Evolutionary conservation across 768 basidiomycete species (phyloP).

Genomic region (Psilocybe azurescens): DNA sequence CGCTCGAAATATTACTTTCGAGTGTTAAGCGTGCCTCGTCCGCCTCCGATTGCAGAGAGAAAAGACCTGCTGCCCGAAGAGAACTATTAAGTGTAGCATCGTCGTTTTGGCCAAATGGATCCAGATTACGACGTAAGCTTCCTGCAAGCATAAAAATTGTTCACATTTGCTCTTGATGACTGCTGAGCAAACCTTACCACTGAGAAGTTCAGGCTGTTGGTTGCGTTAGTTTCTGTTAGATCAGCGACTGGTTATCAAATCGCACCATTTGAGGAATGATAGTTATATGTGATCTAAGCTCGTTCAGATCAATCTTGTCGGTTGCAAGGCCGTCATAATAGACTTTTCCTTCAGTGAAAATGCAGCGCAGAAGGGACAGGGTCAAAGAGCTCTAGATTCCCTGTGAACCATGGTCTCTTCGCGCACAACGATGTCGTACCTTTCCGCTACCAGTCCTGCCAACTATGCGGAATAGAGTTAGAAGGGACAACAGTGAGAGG

Average conservation of each 20-base stretch:
- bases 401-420: background rate
- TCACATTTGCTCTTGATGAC: background rate
- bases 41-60: constrained; percentile 23
- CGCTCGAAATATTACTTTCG: constrained; percentile 38
- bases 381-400: constrained; percentile 49
- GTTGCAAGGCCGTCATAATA: constrained; percentile 59
- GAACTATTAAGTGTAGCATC: constrained; percentile 48
- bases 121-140: constrained; percentile 67
- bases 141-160: background rate
- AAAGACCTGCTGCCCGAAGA: constrained; percentile 43
- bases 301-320: constrained; percentile 54
- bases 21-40: background rate
- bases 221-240: background rate
- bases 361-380: constrained; percentile 57
- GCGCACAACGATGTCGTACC: constrained; percentile 10
- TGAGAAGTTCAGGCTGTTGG: constrained; percentile 49
- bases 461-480: constrained; percentile 16
- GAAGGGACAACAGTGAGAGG: constrained; percentile 10
- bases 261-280: constrained; percentile 56
- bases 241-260: constrained; percentile 20
- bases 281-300: constrained; percentile 58
- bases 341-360: constrained; percentile 58
- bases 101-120: constrained; percentile 65
- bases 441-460: constrained; percentile 36
- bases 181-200: constrained; percentile 34